Evolutionary conservation across 441 rosid genomes (phyloP).

Genomic region (Rhodomyrtus psidioides): DNA sequence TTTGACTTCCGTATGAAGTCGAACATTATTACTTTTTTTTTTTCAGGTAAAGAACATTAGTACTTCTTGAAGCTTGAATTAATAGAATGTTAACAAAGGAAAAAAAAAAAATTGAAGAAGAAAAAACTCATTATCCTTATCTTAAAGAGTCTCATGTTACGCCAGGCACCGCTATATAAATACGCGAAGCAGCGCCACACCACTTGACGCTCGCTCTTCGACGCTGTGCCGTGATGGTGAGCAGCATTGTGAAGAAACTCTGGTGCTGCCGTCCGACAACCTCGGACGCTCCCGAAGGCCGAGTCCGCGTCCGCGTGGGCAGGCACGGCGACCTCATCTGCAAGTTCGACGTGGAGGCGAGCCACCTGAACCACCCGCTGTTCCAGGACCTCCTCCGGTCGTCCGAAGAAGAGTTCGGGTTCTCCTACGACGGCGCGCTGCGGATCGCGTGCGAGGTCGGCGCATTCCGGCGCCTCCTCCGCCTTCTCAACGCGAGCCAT

Average conservation of each 20-base stretch:
- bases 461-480: not conserved
- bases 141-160: not conserved
- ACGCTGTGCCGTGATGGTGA: not conserved
- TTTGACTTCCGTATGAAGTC: not conserved
- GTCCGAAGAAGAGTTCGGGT: constrained; percentile 16
- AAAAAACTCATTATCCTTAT: not conserved
- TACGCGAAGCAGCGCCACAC: not conserved
- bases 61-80: not conserved
- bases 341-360: constrained; percentile 11
- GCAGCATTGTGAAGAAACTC: constrained; percentile 4
- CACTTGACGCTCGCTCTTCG: not conserved
- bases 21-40: not conserved
- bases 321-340: not conserved
- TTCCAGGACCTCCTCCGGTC: constrained; percentile 9
- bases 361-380: constrained; percentile 15
- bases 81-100: no score
- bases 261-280: constrained; percentile 9
- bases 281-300: not conserved
- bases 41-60: no score
- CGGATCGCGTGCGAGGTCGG: constrained; percentile 18
- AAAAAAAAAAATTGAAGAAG: not conserved
- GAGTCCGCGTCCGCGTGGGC: constrained; percentile 5
- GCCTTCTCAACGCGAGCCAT: constrained; percentile 5
- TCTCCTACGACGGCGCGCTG: constrained; percentile 8
- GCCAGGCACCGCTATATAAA: not conserved